Evolutionary conservation across 140 eudicot genomes (phyloP).

Genomic region (Ambrosia hybrid): DNA sequence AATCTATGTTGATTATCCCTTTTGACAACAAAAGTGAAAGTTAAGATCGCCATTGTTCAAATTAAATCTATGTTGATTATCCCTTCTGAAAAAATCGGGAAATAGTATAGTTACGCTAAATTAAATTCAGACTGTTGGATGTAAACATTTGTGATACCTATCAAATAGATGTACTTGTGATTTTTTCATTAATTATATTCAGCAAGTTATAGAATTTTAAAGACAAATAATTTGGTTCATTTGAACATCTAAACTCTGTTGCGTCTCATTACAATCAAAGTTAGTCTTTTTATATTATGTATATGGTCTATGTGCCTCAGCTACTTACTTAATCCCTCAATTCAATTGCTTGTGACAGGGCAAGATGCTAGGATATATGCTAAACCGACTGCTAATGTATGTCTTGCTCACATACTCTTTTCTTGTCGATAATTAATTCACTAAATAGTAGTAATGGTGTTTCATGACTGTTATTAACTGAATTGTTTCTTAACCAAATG

Average conservation of each 20-base stretch:
- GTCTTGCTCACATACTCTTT: constrained; percentile 29
- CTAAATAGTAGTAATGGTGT: not conserved
- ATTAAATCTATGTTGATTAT: too few relatives aligned
- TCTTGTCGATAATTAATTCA: not conserved
- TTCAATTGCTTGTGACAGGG: constrained; percentile 49
- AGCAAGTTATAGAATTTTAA: not conserved
- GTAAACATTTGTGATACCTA: too few relatives aligned
- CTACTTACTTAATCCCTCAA: not conserved
- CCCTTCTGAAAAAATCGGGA: too few relatives aligned
- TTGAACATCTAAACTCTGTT: not conserved
- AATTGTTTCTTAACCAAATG: not conserved
- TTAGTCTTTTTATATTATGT: not conserved
- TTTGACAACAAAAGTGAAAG: not conserved
- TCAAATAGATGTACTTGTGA: too few relatives aligned
- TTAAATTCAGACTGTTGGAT: too few relatives aligned
- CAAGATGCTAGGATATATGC: constrained; percentile 79
- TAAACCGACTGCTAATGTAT: constrained; percentile 83
- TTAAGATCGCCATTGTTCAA: too few relatives aligned
- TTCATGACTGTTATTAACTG: not conserved
- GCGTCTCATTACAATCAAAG: not conserved
- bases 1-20: too few relatives aligned
- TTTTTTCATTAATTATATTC: too few relatives aligned
- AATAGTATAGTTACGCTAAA: too few relatives aligned
- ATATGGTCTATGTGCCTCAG: not conserved
- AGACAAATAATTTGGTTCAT: not conserved